Evolutionary conservation across 371 early-diverging fungal genomes (phyloP).

Genomic region (Coemansia sp.): DNA sequence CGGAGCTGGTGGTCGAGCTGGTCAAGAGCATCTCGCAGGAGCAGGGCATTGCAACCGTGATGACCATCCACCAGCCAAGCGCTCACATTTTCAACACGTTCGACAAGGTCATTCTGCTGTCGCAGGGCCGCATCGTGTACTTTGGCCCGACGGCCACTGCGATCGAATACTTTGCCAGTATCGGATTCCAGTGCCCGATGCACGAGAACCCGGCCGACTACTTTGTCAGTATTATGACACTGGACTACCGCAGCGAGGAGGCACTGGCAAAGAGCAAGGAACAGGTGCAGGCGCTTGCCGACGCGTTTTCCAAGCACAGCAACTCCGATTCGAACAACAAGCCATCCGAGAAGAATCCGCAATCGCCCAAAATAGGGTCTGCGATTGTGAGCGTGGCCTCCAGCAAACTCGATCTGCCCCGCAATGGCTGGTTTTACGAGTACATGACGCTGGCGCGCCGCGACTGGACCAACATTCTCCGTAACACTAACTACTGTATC

Average conservation of each 20-base stretch:
- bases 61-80: constrained; percentile 74
- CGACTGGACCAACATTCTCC: constrained; percentile 39
- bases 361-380: too few relatives aligned
- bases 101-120: constrained; percentile 67
- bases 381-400: too few relatives aligned
- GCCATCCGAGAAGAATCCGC: too few relatives aligned
- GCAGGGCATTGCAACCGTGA: constrained; percentile 64
- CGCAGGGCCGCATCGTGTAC: constrained; percentile 68
- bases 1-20: constrained; percentile 64
- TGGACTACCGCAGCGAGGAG: constrained; percentile 43
- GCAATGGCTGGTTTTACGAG: constrained; percentile 40
- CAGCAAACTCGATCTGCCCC: constrained; percentile 6
- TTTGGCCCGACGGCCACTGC: constrained; percentile 58
- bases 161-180: constrained; percentile 54
- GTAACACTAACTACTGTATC: constrained; percentile 26
- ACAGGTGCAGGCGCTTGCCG: constrained; percentile 28
- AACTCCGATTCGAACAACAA: too few relatives aligned
- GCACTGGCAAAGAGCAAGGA: constrained; percentile 24
- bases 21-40: constrained; percentile 59
- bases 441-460: constrained; percentile 30
- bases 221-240: constrained; percentile 53
- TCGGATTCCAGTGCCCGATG: constrained; percentile 59
- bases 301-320: constrained; percentile 17
- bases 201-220: constrained; percentile 61
- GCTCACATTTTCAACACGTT: constrained; percentile 62